Evolutionary conservation across 352 stramenopile species (phyloP).

Genomic region (Phytopythium chamaehyphon): DNA sequence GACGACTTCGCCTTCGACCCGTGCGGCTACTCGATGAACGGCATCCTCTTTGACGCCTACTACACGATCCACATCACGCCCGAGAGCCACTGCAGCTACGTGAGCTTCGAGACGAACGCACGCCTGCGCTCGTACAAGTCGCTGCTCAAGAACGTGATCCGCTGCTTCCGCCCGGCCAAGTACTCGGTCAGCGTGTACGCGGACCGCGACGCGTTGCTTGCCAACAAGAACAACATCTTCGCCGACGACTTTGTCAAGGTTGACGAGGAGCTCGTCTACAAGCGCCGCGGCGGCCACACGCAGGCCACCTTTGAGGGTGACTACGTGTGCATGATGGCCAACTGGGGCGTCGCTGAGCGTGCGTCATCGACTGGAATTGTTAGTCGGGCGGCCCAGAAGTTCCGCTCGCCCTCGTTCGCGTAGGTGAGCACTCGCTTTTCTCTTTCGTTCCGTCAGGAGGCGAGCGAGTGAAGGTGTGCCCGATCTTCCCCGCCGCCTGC

Average conservation of each 20-base stretch:
- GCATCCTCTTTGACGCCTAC: constrained; percentile 97
- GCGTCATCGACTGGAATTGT: constrained; percentile 10
- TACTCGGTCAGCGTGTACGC: constrained; percentile 98
- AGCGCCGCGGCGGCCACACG: constrained; percentile 78
- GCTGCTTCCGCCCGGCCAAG: constrained; percentile 95
- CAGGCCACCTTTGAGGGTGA: constrained; percentile 83
- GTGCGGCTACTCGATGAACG: constrained; percentile 99
- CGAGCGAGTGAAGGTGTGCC: too few species aligned
- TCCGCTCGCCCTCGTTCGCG: constrained; percentile 73
- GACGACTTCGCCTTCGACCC: constrained; percentile 98
- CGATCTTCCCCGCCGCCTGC: background rate
- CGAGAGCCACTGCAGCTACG: constrained; percentile 95
- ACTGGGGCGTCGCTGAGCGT: constrained; percentile 52
- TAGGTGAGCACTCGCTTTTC: constrained; percentile 16
- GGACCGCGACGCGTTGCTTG: constrained; percentile 70
- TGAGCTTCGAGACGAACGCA: constrained; percentile 98
- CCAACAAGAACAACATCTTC: constrained; percentile 72
- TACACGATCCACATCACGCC: constrained; percentile 99
- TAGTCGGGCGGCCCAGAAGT: constrained; percentile 55
- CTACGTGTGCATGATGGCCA: constrained; percentile 84
- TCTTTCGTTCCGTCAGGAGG: background rate
- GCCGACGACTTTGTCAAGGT: constrained; percentile 61
- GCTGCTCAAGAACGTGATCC: constrained; percentile 97
- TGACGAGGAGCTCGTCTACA: constrained; percentile 76
- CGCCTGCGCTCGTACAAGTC: constrained; percentile 81